phyloP scores from a whole-genome alignment of 495 filamentous ascomycete species.

The Xylaria venustula region DNA sequence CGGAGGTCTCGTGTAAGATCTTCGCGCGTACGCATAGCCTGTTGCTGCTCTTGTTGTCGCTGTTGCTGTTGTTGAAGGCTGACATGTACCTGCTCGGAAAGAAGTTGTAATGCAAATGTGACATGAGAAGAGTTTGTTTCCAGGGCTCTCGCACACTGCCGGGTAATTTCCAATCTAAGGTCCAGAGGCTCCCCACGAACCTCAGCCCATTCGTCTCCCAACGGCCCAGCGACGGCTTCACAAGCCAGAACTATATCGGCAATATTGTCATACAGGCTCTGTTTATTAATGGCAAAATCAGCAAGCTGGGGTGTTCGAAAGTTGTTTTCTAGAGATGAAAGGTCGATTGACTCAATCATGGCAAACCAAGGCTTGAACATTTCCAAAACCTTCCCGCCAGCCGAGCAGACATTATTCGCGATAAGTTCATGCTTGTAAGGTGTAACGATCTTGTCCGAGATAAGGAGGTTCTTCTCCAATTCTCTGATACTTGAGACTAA shows the following conservation, averaged over 20 bases:
- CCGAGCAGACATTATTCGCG: constrained; percentile 69
- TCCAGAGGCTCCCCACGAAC: constrained; percentile 89
- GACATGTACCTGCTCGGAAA: constrained; percentile 71
- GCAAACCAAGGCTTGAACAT: constrained; percentile 85
- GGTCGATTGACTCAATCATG: constrained; percentile 82
- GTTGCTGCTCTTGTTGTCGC: constrained; percentile 24
- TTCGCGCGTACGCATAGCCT: constrained; percentile 37
- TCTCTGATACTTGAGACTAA: constrained; percentile 78
- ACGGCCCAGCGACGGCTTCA: constrained; percentile 81
- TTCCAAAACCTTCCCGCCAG: constrained; percentile 75
- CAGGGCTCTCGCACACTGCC: constrained; percentile 70
- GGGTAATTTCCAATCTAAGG: constrained; percentile 75
- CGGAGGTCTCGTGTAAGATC: constrained; percentile 39
- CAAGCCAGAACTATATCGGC: constrained; percentile 84
- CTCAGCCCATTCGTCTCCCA: constrained; percentile 94
- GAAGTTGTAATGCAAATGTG: constrained; percentile 79
- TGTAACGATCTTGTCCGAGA: constrained; percentile 75
- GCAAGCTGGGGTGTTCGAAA: constrained; percentile 82
- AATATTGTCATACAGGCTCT: constrained; percentile 86
- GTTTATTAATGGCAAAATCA: constrained; percentile 88
- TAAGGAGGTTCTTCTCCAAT: constrained; percentile 76
- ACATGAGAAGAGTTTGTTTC: constrained; percentile 86
- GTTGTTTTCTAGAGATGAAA: constrained; percentile 67
- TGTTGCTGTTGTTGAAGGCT: constrained; percentile 35
- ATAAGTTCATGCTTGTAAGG: constrained; percentile 67